Conservation (phyloP, 352 stramenopile species). For the Globisporangium camurandrum region DNA sequence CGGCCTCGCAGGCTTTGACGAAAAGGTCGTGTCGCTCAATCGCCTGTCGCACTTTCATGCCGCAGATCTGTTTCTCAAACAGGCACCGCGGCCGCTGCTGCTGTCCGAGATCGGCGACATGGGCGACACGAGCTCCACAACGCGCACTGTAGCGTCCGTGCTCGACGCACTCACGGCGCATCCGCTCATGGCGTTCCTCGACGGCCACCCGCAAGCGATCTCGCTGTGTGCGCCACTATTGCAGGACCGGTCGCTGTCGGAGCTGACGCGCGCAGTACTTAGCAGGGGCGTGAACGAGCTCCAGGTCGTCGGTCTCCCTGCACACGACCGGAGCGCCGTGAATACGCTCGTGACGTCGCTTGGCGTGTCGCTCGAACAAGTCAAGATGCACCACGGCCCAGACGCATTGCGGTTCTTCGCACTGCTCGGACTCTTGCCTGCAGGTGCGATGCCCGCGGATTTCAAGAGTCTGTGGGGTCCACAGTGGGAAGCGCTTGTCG, state of each 20-base stretch:
- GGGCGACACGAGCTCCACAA: constrained; percentile 15
- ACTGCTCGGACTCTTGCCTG: constrained; percentile 56
- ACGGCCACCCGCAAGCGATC: constrained; percentile 76
- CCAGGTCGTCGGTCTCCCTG: constrained; percentile 53
- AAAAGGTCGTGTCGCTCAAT: constrained; percentile 77
- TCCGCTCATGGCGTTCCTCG: constrained; percentile 72
- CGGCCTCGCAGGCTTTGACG: constrained; percentile 61
- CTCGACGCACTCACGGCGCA: constrained; percentile 55
- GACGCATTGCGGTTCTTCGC: constrained; percentile 75
- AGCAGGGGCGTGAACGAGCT: constrained; percentile 62
- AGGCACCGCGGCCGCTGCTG: constrained; percentile 53
- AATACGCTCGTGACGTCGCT: constrained; percentile 74
- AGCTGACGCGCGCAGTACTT: constrained; percentile 65
- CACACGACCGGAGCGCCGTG: constrained; percentile 59
- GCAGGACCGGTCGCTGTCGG: constrained; percentile 62
- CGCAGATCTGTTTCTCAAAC: constrained; percentile 71
- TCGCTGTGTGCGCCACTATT: constrained; percentile 67
- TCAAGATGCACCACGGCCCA: constrained; percentile 55
- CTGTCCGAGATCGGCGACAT: constrained; percentile 64
- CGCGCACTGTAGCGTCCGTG: constrained; percentile 29
- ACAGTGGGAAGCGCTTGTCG: constrained; percentile 56
- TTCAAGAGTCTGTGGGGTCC: constrained; percentile 68
- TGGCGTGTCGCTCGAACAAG: constrained; percentile 64
- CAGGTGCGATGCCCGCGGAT: constrained; percentile 64
- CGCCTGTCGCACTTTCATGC: constrained; percentile 64